Evolutionary conservation across 2,329 filamentous ascomycete genomes (phyloP).

Genomic region (Talaromyces sp.): DNA sequence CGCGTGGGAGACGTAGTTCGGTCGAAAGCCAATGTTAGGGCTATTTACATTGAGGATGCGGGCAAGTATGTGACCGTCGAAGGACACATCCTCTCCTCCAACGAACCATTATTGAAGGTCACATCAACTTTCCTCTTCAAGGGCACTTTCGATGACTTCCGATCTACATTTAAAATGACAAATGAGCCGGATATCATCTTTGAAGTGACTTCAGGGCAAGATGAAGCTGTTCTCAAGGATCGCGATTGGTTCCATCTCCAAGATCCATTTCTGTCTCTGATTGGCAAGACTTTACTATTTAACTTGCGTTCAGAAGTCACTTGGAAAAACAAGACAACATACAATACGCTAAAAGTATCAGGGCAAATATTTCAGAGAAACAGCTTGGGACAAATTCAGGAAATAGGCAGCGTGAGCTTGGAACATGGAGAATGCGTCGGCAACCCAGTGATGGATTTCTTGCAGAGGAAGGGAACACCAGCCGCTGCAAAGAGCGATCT

Average conservation of each 20-base stretch:
- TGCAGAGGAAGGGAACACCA: background rate
- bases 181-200: conserved; percentile 91
- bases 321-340: background rate
- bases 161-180: conserved; percentile 99
- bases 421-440: background rate
- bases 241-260: conserved; percentile 71
- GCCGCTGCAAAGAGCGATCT: background rate
- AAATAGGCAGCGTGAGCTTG: background rate
- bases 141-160: conserved; percentile 84
- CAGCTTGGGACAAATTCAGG: background rate
- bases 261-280: background rate
- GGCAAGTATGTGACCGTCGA: conserved; percentile 99
- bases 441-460: conserved; percentile 1
- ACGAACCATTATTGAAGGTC: conserved; percentile 90
- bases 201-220: conserved; percentile 79
- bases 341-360: background rate
- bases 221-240: conserved; percentile 87
- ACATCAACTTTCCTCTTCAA: conserved; percentile 98
- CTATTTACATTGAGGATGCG: conserved; percentile 83
- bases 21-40: conserved; percentile 92
- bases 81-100: conserved; percentile 83
- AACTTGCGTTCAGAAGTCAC: background rate
- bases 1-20: conserved; percentile 93
- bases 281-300: background rate
- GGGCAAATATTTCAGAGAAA: background rate